Base-by-base conservation (phyloP, 2,329 filamentous ascomycete genomes). In the Alternaria ventricosa region DNA sequence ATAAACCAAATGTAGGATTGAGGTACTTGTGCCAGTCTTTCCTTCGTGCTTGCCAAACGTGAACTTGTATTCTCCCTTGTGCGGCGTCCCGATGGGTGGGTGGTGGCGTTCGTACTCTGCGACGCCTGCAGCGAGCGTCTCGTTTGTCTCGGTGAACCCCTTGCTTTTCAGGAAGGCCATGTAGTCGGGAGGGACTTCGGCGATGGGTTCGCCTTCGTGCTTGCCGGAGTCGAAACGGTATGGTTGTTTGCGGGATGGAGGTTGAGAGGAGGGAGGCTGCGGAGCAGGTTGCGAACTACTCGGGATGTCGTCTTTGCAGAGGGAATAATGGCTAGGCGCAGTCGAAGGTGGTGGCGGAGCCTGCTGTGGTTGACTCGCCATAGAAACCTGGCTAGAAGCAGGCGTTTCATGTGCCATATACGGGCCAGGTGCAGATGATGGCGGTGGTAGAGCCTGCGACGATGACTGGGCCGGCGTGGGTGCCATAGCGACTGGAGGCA, bases 401-500 rank as follows among this genome's bases (percentile, higher is more conserved):
- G 33, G 15, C 33, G 33, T 15, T 36, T 3, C 33, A 36, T 4
- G 2, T 6, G 0, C 28, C 28, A 30, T 12, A 30, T 30, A 30
- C 11, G 28, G 5, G 28, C 5, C 5, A 5, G 25, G 25, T 10
- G 25, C 9, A 27, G 25, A 36, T 36, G 33, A 36, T 36, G 33
- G 15, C 15, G 33, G 33, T 36, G 33, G 33, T 3, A 36, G 8
- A 36, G 33, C 1, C 0, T 36, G 33, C 4, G 33, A 36, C 0
- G 15, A n/a, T n/a, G 15, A n/a, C 7, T 10, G 0, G 33, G 8
- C 1, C 1, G 8, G 15, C 33, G 0, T 5, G 2, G 33, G 2
- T 4, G 0, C 8, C 33, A 3, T 36, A n/a, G 2, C 33, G 33
- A 36, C 15, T 9, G 33, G 33, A 5, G 15, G 33, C 2, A 36